Evolutionary conservation across 441 rosid species (phyloP), one percentile per base, ranked within the genome.

Genomic region (Croton setiger): DNA sequence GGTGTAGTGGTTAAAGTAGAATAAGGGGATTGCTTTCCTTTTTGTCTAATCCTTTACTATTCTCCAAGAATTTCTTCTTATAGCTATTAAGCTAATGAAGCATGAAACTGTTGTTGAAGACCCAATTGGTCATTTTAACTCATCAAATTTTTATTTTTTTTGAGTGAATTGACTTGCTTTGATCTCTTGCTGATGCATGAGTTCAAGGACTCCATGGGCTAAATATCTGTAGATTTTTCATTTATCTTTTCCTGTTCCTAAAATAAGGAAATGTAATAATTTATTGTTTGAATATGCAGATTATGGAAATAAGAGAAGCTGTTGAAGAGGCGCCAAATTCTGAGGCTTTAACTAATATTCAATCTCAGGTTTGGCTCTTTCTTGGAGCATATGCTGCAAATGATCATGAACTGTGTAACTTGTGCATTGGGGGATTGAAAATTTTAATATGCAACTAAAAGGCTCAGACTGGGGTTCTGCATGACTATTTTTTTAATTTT

Each of bases 301-400:
- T 95, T 73, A 84, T 95, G 96, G 95, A 95, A 75, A 84, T 95
- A 67, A 87, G 99, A 78, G 98, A 92, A 86, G 85, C 91, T 17
- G 92, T 95, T 61, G 87, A 89, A 69, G 98, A 92, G 74, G 95
- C 98, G 49, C 56, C 86, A 18, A 85, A 83, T 70, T 75, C 93
- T 33, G 76, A 76, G 72, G 82, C 83, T 73, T 78, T 95, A 67
- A 84, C 75, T 68, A 82, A 80, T 66, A 85, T 95, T 56, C 82
- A 77, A 15, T 78, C 89, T 62, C 81, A 65, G 92, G 99, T 92
- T 81, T 69, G 79, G 31, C 69, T 76, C 55, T 53, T 63, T 41
- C 60, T 64, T 60, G 75, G 71, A 17, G 72, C 61, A 17, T 31
- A 44, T 71, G 41, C 39, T 63, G 31, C 49, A 0, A 45, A 27